Conservation (phyloP, 2,329 filamentous ascomycete genomes). For the Podosphaera fusca region DNA sequence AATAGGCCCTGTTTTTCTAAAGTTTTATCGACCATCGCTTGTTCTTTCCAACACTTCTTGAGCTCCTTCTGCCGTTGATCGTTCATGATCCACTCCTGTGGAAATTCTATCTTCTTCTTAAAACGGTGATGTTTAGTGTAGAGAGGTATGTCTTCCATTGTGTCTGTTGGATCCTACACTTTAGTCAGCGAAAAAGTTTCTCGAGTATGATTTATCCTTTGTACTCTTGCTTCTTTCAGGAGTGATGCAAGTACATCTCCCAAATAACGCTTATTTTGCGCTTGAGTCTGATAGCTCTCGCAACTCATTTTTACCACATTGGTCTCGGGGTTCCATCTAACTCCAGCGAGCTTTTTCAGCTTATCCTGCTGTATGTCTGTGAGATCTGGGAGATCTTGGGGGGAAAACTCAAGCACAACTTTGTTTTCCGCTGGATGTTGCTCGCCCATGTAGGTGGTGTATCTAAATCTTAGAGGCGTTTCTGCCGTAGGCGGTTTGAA, state of each 20-base stretch:
- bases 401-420: slow-evolving; percentile 77
- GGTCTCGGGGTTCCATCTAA: slow-evolving; percentile 68
- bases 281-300: slow-evolving; percentile 69
- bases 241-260: slow-evolving; percentile 54
- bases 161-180: slow-evolving; percentile 35
- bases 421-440: slow-evolving; percentile 77
- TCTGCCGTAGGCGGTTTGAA: slow-evolving; percentile 46
- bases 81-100: slow-evolving; percentile 63
- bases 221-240: slow-evolving; percentile 47
- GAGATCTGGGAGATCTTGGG: slow-evolving; percentile 45
- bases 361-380: slow-evolving; percentile 48
- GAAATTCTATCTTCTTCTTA: slow-evolving; percentile 47
- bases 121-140: slow-evolving; percentile 67
- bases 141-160: slow-evolving; percentile 71
- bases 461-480: slow-evolving; percentile 73
- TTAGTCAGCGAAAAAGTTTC: neutral
- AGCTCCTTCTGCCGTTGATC: slow-evolving; percentile 42
- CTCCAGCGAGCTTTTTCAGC: slow-evolving; percentile 65
- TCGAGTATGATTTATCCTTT: neutral
- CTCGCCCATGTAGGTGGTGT: slow-evolving; percentile 92
- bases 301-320: slow-evolving; percentile 73
- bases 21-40: slow-evolving; percentile 29
- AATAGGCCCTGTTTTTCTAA: slow-evolving; percentile 29
- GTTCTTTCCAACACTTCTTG: slow-evolving; percentile 30
- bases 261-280: slow-evolving; percentile 93